These are phyloP conservation scores for Aspergillus uvarum DNA, from an alignment of 2,329 filamentous ascomycete species.

Conservation along the genomic window DNA sequence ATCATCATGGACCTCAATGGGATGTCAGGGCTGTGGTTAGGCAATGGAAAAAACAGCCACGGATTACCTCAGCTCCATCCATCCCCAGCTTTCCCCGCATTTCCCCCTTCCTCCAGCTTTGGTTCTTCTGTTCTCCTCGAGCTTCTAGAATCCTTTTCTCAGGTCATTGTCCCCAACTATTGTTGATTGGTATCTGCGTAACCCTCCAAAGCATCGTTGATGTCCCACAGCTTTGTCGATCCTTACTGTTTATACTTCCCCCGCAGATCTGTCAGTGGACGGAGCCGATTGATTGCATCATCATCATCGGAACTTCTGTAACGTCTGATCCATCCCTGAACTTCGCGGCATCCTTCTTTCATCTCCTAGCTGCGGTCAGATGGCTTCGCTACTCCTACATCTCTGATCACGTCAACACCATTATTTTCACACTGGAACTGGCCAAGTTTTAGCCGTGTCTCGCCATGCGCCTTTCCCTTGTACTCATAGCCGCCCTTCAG, in stretches of 20 bases:
- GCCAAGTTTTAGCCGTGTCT: background rate
- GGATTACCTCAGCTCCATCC: background rate
- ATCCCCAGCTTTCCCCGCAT: slow-evolving; percentile 14
- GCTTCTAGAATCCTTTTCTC: background rate
- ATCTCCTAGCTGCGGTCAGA: background rate
- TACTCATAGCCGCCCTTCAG: slow-evolving; percentile 41
- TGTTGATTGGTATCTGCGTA: no score
- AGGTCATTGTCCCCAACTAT: background rate
- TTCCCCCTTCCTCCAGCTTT: background rate
- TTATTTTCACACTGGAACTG: background rate
- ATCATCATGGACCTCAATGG: no score
- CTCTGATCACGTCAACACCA: background rate
- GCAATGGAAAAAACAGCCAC: background rate
- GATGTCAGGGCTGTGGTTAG: no score
- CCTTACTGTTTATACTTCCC: background rate
- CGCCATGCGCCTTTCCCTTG: slow-evolving; percentile 34
- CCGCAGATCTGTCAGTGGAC: background rate
- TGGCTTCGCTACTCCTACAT: background rate
- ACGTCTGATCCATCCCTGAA: background rate
- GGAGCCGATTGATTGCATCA: slow-evolving; percentile 15
- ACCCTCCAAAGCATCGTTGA: no score
- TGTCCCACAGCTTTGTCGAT: slow-evolving; percentile 1
- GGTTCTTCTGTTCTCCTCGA: background rate
- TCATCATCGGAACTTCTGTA: slow-evolving; percentile 7
- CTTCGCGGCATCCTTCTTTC: background rate